These are phyloP conservation scores for Gloeophyllum trabeum DNA, from an alignment of 768 basidiomycete species.

Conservation along the genomic window DNA sequence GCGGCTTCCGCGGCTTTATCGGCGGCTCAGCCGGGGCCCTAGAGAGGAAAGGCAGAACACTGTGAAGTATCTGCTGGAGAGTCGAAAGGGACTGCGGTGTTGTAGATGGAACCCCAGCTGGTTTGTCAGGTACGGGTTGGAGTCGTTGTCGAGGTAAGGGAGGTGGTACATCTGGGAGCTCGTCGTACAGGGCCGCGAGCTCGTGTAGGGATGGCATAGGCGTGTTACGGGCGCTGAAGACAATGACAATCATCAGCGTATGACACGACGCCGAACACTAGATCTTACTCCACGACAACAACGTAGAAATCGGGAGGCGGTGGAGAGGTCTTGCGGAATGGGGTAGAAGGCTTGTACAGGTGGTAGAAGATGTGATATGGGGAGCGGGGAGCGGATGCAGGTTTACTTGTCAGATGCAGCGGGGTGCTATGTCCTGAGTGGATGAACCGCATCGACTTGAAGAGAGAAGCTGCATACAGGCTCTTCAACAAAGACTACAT, in stretches of 20 bases:
- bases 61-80: background rate
- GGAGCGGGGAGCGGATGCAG: slow-evolving; percentile 17
- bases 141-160: slow-evolving; percentile 41
- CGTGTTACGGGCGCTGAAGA: slow-evolving; percentile 65
- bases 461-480: slow-evolving; percentile 44
- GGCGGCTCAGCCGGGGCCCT: slow-evolving; percentile 14
- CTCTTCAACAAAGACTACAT: too few species aligned
- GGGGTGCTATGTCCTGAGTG: slow-evolving; percentile 49
- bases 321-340: slow-evolving; percentile 69
- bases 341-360: slow-evolving; percentile 82
- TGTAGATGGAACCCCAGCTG: too few species aligned
- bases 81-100: background rate
- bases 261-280: background rate
- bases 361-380: slow-evolving; percentile 84
- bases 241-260: background rate
- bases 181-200: slow-evolving; percentile 58
- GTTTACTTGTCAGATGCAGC: slow-evolving; percentile 21
- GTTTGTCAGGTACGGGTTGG: slow-evolving; percentile 2
- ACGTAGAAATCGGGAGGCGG: slow-evolving; percentile 79
- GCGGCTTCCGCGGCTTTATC: slow-evolving; percentile 26
- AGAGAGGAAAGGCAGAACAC: background rate
- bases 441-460: slow-evolving; percentile 60
- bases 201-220: slow-evolving; percentile 77
- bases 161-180: slow-evolving; percentile 50
- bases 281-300: slow-evolving; percentile 75